Evolutionary conservation across 495 filamentous ascomycete species (phyloP).

Genomic region (Penicillium samsonianum): DNA sequence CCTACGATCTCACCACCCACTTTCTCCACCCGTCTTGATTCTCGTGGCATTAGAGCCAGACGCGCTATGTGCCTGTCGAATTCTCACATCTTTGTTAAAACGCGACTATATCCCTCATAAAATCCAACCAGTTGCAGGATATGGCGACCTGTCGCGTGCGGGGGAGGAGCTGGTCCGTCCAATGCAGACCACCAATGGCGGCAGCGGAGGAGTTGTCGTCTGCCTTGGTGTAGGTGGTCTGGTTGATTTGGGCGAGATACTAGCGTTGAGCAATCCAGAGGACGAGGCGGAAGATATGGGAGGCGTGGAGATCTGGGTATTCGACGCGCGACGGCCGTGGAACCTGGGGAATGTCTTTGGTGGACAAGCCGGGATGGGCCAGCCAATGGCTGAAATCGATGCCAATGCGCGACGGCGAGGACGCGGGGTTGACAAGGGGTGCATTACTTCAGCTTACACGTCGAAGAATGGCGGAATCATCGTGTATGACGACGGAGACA

Average conservation of each 20-base stretch:
- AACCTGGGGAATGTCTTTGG: constrained; percentile 93
- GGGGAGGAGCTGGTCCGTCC: constrained; percentile 75
- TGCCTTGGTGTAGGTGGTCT: constrained; percentile 91
- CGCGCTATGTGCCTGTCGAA: constrained; percentile 92
- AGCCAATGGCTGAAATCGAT: constrained; percentile 49
- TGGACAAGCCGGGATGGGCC: constrained; percentile 54
- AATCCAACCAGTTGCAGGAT: constrained; percentile 90
- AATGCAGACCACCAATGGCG: constrained; percentile 79
- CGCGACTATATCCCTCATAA: constrained; percentile 98
- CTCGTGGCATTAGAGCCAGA: constrained; percentile 93
- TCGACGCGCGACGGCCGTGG: constrained; percentile 91
- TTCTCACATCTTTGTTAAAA: constrained; percentile 86
- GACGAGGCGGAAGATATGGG: constrained; percentile 64
- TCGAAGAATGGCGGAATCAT: constrained; percentile 81
- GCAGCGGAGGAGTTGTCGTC: constrained; percentile 81
- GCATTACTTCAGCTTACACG: constrained; percentile 67
- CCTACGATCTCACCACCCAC: constrained; percentile 73
- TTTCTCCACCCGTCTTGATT: constrained; percentile 87
- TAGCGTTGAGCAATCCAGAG: constrained; percentile 61
- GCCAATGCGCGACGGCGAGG: constrained; percentile 53
- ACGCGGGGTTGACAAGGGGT: constrained; percentile 60
- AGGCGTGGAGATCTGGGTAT: constrained; percentile 87
- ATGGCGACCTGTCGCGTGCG: constrained; percentile 80
- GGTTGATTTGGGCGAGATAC: constrained; percentile 74
- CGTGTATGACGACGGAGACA: constrained; percentile 95